phyloP scores from a whole-genome alignment of 202 grass and related monocot genomes.

The Saccharum hybrid region DNA sequence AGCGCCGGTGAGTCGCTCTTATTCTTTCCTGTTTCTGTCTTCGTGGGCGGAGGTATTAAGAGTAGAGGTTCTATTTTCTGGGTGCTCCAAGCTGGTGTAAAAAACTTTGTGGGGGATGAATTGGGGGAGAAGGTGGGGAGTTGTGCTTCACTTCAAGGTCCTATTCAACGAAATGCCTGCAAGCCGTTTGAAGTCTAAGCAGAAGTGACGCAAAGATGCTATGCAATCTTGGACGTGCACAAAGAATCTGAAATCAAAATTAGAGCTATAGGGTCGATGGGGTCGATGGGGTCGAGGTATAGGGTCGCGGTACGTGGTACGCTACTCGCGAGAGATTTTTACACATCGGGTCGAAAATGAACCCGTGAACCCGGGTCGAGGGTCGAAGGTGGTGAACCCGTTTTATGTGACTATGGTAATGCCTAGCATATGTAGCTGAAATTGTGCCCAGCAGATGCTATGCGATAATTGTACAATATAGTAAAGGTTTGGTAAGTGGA shows the following conservation, averaged over 20 bases:
- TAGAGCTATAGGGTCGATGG: too few relatives aligned
- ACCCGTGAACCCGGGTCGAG: too few relatives aligned
- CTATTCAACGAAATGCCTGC: slow-evolving; percentile 42
- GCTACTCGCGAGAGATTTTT: too few relatives aligned
- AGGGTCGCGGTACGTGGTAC: too few relatives aligned
- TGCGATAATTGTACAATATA: slow-evolving; percentile 3
- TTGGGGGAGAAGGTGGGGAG: not conserved
- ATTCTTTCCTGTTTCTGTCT: not conserved
- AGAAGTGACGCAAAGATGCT: not conserved
- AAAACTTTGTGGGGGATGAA: not conserved
- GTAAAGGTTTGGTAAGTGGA: not conserved
- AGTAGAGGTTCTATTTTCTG: slow-evolving; percentile 1
- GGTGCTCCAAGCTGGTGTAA: not conserved
- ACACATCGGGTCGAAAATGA: too few relatives aligned
- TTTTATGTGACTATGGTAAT: too few relatives aligned
- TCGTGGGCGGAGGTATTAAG: not conserved
- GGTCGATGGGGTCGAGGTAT: too few relatives aligned
- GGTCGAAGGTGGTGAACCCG: too few relatives aligned
- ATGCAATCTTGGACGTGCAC: not conserved
- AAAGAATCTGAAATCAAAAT: slow-evolving; percentile 23
- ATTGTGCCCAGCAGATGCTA: not conserved
- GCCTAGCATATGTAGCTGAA: not conserved
- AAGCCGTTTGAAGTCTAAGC: not conserved
- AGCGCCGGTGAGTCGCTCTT: slow-evolving; percentile 12
- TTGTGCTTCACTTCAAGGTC: slow-evolving; percentile 3